Evolutionary conservation across 148 eudicot species (phyloP).

Genomic region (Fagopyrum esculentum): DNA sequence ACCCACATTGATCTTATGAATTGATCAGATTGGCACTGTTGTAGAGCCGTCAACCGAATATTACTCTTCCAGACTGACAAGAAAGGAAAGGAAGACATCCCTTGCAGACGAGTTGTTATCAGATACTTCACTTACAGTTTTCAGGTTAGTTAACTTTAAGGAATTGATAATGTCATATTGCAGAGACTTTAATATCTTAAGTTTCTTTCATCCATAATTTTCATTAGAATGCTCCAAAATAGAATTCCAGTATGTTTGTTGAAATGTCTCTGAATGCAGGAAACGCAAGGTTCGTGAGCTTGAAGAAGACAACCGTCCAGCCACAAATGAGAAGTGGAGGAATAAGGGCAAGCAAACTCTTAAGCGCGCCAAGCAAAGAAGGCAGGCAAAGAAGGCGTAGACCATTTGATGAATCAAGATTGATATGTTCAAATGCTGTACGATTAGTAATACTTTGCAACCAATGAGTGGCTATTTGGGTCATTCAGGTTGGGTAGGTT

Average conservation of each 20-base stretch:
- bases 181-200: background rate
- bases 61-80: slow-evolving; percentile 63
- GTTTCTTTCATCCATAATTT: background rate
- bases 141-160: slow-evolving; percentile 39
- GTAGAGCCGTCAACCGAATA: slow-evolving; percentile 61
- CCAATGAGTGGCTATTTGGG: too few relatives aligned
- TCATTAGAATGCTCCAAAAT: background rate
- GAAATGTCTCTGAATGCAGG: slow-evolving; percentile 28
- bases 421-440: too few relatives aligned
- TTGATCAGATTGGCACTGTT: slow-evolving; percentile 72
- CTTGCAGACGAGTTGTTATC: slow-evolving; percentile 82
- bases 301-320: slow-evolving; percentile 60
- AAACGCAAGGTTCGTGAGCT: slow-evolving; percentile 91
- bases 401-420: too few relatives aligned
- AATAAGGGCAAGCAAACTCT: slow-evolving; percentile 38
- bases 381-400: slow-evolving; percentile 17
- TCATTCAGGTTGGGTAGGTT: too few relatives aligned
- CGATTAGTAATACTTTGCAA: too few relatives aligned
- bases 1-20: background rate
- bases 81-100: slow-evolving; percentile 72
- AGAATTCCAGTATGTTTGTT: background rate
- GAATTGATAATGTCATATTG: background rate
- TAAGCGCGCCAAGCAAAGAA: slow-evolving; percentile 51
- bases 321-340: slow-evolving; percentile 70
- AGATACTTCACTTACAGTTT: slow-evolving; percentile 41